Conservation (phyloP, 495 filamentous ascomycete genomes). For the Trichoderma parareesei region DNA sequence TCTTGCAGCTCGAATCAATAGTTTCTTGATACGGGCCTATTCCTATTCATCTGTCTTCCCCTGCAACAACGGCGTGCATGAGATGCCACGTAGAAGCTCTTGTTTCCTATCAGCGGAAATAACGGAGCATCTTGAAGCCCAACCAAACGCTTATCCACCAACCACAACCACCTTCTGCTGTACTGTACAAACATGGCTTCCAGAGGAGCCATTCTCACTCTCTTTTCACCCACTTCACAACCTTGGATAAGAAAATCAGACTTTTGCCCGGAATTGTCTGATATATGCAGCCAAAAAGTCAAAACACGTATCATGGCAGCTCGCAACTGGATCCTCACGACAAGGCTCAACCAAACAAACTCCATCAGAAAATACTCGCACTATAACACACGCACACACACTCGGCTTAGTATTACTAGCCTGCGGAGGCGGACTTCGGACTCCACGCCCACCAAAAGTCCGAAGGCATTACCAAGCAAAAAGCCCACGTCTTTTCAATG, state of each 20-base stretch:
- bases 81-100: background rate
- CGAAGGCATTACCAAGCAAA: background rate
- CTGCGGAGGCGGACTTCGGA: conserved; percentile 7
- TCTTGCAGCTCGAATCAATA: too few species aligned
- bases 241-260: background rate
- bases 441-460: background rate
- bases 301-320: background rate
- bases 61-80: background rate
- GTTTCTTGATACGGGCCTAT: background rate
- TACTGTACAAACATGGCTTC: background rate
- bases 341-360: background rate
- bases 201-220: background rate
- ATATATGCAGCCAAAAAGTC: background rate
- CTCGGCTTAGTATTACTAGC: background rate
- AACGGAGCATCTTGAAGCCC: background rate
- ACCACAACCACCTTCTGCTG: background rate
- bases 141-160: background rate
- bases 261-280: background rate
- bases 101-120: background rate
- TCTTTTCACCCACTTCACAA: background rate
- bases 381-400: background rate
- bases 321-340: background rate
- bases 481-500: background rate
- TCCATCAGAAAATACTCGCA: background rate
- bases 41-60: background rate